Percentiles rank a stretch among this genome's conserved stretches.
Evolutionary conservation across 371 early-diverging fungal genomes (phyloP).

Genomic region (Mortierella sp.): DNA sequence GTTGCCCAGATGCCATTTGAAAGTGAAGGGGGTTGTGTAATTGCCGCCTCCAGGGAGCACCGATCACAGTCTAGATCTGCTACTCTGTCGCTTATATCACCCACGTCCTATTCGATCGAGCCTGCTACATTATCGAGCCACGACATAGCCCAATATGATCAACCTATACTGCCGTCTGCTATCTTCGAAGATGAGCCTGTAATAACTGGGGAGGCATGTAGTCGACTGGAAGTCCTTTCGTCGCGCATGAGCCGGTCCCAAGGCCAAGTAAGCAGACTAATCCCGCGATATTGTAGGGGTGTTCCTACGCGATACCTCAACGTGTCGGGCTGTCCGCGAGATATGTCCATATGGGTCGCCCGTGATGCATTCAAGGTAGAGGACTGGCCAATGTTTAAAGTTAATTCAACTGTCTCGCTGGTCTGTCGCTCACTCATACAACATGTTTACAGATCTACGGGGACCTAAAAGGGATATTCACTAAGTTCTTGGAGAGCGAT

Average conservation of each 20-base stretch:
- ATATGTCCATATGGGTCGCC: constrained; percentile 32
- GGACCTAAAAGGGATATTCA: constrained; percentile 36
- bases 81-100: neutral
- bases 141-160: no score
- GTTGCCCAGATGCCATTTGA: no score
- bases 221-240: neutral
- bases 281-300: neutral
- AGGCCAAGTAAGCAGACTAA: neutral
- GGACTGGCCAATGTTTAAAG: neutral
- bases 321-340: constrained; percentile 21
- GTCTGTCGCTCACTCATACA: neutral
- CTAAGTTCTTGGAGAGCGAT: constrained; percentile 21
- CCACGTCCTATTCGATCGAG: neutral
- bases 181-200: no score
- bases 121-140: neutral
- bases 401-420: neutral
- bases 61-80: no score
- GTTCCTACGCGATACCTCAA: constrained; percentile 31
- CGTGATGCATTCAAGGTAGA: constrained; percentile 39
- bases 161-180: no score
- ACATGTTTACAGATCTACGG: constrained; percentile 22
- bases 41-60: no score
- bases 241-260: neutral
- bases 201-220: no score
- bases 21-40: no score